Base-by-base conservation (phyloP, 345 rosid genomes). In the Murraya koenigii region DNA sequence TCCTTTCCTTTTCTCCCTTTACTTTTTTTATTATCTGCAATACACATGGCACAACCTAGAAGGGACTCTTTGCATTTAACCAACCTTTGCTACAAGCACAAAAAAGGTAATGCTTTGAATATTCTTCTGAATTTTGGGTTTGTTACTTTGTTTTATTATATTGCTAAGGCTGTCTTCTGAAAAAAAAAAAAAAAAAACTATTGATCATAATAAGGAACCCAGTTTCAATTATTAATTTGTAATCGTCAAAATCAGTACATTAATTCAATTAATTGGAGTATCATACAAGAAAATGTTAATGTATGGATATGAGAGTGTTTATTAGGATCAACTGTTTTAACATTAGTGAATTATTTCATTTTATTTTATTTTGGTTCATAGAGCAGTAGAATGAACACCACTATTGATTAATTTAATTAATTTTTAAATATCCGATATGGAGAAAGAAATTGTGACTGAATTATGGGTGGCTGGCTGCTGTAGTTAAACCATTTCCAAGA, bases 31-130 rank as follows among this genome's bases (percentile, higher is more conserved):
- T 79, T 67, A 33, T 69, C 69, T 81, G 75, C 3, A 33, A 75
- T 54, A 77, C 44, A 69, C 32, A 54, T 73, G 81, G 73, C 81
- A 74, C 73, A 68, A 5, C 69, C 62, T 69, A 52, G 72, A 11
- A 38, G 15, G 68, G 78, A 55, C 26, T 60, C 75, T 32, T 69
- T 63, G 59, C 61, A 74, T 63, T 39, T 81, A 61, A 68, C 54
- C 61, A 39, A 54, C 72, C 22, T 64, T 76, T 35, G 36, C 38
- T 68, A 26, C 60, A 36, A 52, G 23, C 30, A 63, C 47, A 52
- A 9, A 30, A 76, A 80, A 64, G 54, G 38, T 22, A 55, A 33
- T 36, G 74, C 56, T 44, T 69, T 74, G 81, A 82, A 82, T 74
- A 82, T 78, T 61, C 69, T 69, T 74, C 63, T 71, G 77, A 56